Evolutionary conservation across 805 yeast genomes (phyloP), one percentile per base, ranked within the genome.

Genomic region (Candida methanosorbosa): DNA sequence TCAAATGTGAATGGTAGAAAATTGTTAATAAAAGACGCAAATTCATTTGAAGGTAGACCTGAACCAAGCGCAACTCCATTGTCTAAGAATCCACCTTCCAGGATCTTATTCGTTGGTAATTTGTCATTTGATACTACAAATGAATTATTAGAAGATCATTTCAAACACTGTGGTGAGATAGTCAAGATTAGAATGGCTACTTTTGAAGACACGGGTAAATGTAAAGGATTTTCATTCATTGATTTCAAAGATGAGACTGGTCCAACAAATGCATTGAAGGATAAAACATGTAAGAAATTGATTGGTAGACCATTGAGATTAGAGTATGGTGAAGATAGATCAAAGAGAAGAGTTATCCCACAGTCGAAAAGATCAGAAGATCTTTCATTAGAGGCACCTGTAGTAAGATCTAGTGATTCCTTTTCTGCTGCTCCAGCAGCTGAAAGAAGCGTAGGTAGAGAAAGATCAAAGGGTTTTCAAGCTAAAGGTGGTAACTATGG

Each of bases 261-360:
- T 8, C 88, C 96, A 21, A 82, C 92, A 1, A 67, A 67, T 25
- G 97, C 97, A 1, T 64, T 92, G 41, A 75, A 72, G 45, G 90
- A 85, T 43, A 79, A 75, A 55, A 48, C 70, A 23, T 76, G 83
- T 45, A 72, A 72, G 49, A 73, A 66, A 42, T 62, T 86, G 39
- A 73, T 84, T 40, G 79, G 84, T 43, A 68, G 96, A 58, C 76
- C 78, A 2, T 58, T 87, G 45, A 71, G 95, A 59, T 66, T 90
- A 69, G 97, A 92, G 58, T 90, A 64, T 50, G 98, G 98, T 44
- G 96, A 92, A 61, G 97, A 90, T 55, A 72, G 98, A 61, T 80
- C 94, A 29, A 42, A 52, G 41, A 40, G 61, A 47, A 49, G 50
- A 43, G 57, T 49, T 20, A 41, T 41, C n/a, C 40, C 30, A n/a